Conservation (phyloP, 148 eudicot genomes). For the Cornus suecica region DNA sequence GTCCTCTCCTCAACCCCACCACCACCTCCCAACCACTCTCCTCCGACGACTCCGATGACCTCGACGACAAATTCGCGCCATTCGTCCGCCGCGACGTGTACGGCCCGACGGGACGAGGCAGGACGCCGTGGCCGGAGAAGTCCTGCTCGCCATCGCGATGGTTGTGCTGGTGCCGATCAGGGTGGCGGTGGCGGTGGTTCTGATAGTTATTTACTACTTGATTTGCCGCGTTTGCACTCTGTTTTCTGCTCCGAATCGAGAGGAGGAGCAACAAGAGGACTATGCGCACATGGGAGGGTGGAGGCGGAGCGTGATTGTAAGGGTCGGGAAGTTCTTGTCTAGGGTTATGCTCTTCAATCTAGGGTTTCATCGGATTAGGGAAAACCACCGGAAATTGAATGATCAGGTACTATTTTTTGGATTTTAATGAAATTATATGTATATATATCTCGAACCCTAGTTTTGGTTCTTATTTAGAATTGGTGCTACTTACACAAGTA, state of each 20-base stretch:
- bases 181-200: slow-evolving; percentile 26
- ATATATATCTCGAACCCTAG: too few relatives aligned
- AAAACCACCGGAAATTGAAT: slow-evolving; percentile 18
- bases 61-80: slow-evolving; percentile 75
- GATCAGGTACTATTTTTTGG: slow-evolving; percentile 23
- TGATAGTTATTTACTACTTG: slow-evolving; percentile 59
- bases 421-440: too few relatives aligned
- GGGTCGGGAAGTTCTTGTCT: slow-evolving; percentile 57
- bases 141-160: slow-evolving; percentile 40
- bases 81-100: slow-evolving; percentile 63
- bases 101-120: slow-evolving; percentile 71
- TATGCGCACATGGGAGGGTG: slow-evolving; percentile 72
- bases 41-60: slow-evolving; percentile 35
- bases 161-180: slow-evolving; percentile 57
- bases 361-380: slow-evolving; percentile 75
- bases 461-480: too few relatives aligned
- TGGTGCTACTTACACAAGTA: too few relatives aligned
- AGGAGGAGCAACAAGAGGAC: slow-evolving; percentile 58
- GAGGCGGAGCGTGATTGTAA: slow-evolving; percentile 62
- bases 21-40: slow-evolving; percentile 18
- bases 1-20: slow-evolving; percentile 53
- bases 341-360: slow-evolving; percentile 62
- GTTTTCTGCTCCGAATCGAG: slow-evolving; percentile 48
- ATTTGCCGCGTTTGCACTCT: slow-evolving; percentile 66
- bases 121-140: slow-evolving; percentile 51